Evolutionary conservation across 805 yeast species (phyloP).

Genomic region (Ogataea populi-albae): DNA sequence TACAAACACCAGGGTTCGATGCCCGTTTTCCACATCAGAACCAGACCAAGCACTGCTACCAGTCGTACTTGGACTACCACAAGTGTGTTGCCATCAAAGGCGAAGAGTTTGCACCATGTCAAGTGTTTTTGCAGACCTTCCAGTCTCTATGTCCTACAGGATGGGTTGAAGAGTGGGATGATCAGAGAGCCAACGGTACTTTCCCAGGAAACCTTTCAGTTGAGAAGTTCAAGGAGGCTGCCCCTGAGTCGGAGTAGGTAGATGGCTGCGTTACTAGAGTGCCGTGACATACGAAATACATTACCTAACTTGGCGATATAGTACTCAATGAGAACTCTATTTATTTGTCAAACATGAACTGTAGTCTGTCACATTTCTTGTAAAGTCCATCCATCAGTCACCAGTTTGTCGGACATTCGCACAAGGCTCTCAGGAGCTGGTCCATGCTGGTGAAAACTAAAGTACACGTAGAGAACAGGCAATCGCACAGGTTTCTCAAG

Average conservation of each 20-base stretch:
- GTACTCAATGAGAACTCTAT: constrained; percentile 1
- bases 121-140: constrained; percentile 89
- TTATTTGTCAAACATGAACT: too few species aligned
- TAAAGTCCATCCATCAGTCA: constrained; percentile 5
- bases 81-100: constrained; percentile 96
- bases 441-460: constrained; percentile 15
- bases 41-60: constrained; percentile 99
- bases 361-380: constrained; percentile 1
- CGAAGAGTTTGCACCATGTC: constrained; percentile 97
- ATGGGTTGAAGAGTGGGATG: constrained; percentile 88
- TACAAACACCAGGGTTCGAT: constrained; percentile 73
- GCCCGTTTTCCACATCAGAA: constrained; percentile 96
- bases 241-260: too few species aligned
- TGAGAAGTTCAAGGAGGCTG: constrained; percentile 32
- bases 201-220: constrained; percentile 40
- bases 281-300: background rate
- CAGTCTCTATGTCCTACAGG: constrained; percentile 80
- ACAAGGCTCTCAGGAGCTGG: background rate
- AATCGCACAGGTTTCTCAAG: constrained; percentile 12
- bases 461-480: constrained; percentile 27
- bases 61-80: constrained; percentile 96
- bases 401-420: constrained; percentile 1
- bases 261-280: constrained; percentile 1
- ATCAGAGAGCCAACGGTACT: constrained; percentile 57
- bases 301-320: too few species aligned